These are phyloP conservation scores for Camellia sinensis DNA, from an alignment of 148 eudicot genomes.

Conservation along the genomic window DNA sequence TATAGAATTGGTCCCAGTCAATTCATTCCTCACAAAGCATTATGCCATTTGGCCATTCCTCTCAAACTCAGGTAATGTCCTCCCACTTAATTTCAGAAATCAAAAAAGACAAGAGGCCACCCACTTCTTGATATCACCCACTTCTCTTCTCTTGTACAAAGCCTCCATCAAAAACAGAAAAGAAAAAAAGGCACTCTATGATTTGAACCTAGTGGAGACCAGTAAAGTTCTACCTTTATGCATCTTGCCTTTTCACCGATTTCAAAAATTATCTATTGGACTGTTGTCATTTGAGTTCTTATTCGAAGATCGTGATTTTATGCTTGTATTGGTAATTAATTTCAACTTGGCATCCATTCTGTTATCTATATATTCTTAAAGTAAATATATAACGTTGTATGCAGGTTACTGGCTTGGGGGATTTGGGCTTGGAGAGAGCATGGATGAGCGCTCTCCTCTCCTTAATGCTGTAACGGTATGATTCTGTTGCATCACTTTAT, in stretches of 20 bases:
- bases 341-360: background rate
- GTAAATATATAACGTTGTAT: conserved; percentile 1
- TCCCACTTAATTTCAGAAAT: background rate
- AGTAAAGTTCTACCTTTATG: background rate
- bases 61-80: background rate
- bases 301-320: background rate
- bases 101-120: background rate
- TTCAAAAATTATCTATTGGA: background rate
- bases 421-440: conserved; percentile 80
- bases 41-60: background rate
- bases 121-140: background rate
- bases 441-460: conserved; percentile 59
- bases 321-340: background rate
- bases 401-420: conserved; percentile 86
- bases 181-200: background rate
- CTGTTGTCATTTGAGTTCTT: background rate
- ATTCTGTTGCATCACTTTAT: background rate
- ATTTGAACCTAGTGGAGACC: background rate
- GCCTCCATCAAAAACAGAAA: background rate
- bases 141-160: background rate
- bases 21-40: background rate
- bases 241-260: background rate
- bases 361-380: background rate
- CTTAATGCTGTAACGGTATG: conserved; percentile 60
- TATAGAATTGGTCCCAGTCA: background rate